Base-by-base conservation (phyloP, 2,329 filamentous ascomycete genomes). In the Neonectria punicea region DNA sequence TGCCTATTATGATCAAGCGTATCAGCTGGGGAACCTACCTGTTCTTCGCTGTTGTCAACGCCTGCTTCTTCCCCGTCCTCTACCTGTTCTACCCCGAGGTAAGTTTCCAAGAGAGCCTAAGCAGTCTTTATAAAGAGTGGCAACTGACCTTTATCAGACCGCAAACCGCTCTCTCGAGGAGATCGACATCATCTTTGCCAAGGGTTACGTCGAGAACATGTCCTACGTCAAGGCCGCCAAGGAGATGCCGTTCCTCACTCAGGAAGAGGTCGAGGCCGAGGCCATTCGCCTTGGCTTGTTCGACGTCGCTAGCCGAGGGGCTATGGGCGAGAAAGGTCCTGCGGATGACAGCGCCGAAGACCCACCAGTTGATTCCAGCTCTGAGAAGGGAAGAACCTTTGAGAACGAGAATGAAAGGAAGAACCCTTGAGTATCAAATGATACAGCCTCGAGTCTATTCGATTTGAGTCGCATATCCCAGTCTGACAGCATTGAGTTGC, bases 1-100 rank as follows among this genome's bases (percentile, higher is more conserved):
- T 89, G 0, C 90, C 90, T 0, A 84, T 89, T 1, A 83, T 92
- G 39, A 85, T 92, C 22, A 79, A 86, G 64, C 85, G 86, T 58
- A 89, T 85, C 7, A 81, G 81, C 14, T 89, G 83, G 78, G 85
- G 85, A 58, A 83, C 86, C 0, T 77, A 82, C 2, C 75, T 81
- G 53, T 83, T 82, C 69, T 89, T 86, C 74, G 84, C 85, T 2
- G 78, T 81, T 11, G 81, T 85, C 70, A 87, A 86, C 76, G 83
- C 82, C 41, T 77, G 79, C 18, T 86, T 87, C 69, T 75, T 87
- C 47, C 85, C 85, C 2, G 79, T 84, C 55, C 83, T 86, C 1
- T 84, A 83, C 70, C 79, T 84, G 65, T 79, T 83, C 67, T 84
- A 84, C 61, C 81, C 82, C 3, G 82, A 73, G 67, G 70, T 71